These are phyloP conservation scores for Gnetum montanum DNA, from an alignment of 75 land plant genomes.

Conservation along the genomic window DNA sequence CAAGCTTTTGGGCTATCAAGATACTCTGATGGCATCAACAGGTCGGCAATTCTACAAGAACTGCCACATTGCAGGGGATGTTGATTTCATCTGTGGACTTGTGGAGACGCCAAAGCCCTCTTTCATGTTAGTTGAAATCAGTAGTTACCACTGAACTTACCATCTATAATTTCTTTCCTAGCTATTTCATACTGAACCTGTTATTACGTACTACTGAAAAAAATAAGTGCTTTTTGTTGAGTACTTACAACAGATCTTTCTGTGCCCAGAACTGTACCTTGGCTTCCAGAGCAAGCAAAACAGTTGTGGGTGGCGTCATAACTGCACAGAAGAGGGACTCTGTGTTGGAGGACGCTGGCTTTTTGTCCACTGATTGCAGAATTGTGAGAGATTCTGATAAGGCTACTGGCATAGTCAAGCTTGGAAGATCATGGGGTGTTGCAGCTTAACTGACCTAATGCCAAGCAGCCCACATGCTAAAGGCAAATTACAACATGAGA, in stretches of 20 bases:
- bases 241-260: too few species aligned
- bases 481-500: too few species aligned
- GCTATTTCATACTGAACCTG: not conserved
- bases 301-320: slow-evolving; percentile 26
- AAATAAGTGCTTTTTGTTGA: slow-evolving; percentile 3
- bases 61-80: slow-evolving; percentile 59
- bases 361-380: too few species aligned
- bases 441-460: too few species aligned
- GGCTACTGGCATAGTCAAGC: too few species aligned
- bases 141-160: not conserved
- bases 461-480: too few species aligned
- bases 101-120: slow-evolving; percentile 50
- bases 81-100: slow-evolving; percentile 58
- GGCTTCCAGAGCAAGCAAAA: slow-evolving; percentile 34
- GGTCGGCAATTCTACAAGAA: slow-evolving; percentile 54
- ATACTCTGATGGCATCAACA: slow-evolving; percentile 37
- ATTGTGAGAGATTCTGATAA: too few species aligned
- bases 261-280: slow-evolving; percentile 60
- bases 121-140: too few species aligned
- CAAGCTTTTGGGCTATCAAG: slow-evolving; percentile 33
- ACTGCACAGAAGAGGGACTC: slow-evolving; percentile 52
- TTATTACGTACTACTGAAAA: too few species aligned
- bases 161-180: not conserved
- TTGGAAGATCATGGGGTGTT: too few species aligned
- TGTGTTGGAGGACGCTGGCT: slow-evolving; percentile 47